Evolutionary conservation across 2,329 filamentous ascomycete species (phyloP).

Genomic region (Sporothrix mexicana): DNA sequence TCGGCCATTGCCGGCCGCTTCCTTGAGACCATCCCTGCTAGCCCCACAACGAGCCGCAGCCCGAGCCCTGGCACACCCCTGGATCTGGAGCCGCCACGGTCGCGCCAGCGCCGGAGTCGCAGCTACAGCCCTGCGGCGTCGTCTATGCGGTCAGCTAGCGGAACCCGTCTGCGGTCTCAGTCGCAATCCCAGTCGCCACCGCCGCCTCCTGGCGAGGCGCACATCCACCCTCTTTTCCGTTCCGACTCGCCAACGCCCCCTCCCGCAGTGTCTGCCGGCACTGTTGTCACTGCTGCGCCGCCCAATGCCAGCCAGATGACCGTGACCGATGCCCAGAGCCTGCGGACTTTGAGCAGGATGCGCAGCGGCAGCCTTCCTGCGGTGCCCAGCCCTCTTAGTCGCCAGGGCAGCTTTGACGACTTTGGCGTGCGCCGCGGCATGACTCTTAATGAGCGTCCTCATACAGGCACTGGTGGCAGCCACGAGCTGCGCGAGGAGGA

Average conservation of each 20-base stretch:
- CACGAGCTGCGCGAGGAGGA: constrained; percentile 18
- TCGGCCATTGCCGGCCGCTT: constrained; percentile 50
- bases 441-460: constrained; percentile 25
- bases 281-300: constrained; percentile 70
- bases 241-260: constrained; percentile 73
- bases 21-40: constrained; percentile 74
- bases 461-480: constrained; percentile 21
- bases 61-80: constrained; percentile 67
- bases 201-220: constrained; percentile 59
- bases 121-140: constrained; percentile 56
- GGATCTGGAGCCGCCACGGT: constrained; percentile 60
- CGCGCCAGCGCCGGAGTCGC: constrained; percentile 51
- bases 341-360: constrained; percentile 58
- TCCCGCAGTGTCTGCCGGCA: constrained; percentile 66
- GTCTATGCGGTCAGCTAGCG: constrained; percentile 40
- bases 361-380: constrained; percentile 61
- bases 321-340: constrained; percentile 54
- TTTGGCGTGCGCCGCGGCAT: constrained; percentile 42
- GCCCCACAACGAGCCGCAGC: constrained; percentile 67
- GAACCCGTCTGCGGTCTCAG: constrained; percentile 37
- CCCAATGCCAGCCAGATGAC: constrained; percentile 69
- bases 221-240: constrained; percentile 80
- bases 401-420: constrained; percentile 58
- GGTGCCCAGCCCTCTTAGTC: constrained; percentile 56
- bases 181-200: constrained; percentile 41